Evolutionary conservation across 768 basidiomycete species (phyloP).

Genomic region (Hericium alpestre): DNA sequence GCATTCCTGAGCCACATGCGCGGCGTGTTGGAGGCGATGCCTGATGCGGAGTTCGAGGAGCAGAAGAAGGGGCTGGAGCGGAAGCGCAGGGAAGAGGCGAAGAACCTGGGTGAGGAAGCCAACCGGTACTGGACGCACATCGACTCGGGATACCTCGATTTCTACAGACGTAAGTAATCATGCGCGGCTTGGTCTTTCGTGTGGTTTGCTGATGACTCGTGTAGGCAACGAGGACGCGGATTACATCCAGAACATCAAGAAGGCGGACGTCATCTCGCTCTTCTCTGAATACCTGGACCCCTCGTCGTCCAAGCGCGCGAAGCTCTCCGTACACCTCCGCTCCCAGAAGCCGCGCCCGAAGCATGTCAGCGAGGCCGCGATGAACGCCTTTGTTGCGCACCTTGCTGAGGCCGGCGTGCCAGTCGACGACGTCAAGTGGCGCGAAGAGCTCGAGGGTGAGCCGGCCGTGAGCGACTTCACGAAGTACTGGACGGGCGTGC

Average conservation of each 20-base stretch:
- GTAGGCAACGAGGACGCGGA: conserved; percentile 67
- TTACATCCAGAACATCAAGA: conserved; percentile 52
- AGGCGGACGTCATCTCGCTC: conserved; percentile 62
- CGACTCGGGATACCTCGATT: conserved; percentile 75
- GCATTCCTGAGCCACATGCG: conserved; percentile 75
- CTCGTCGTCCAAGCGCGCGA: conserved; percentile 57
- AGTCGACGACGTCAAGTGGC: conserved; percentile 42
- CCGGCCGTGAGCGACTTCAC: conserved; percentile 52
- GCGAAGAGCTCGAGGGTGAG: conserved; percentile 37
- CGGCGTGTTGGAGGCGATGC: conserved; percentile 56
- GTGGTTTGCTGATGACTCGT: background rate
- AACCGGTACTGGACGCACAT: conserved; percentile 61
- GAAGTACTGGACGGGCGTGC: conserved; percentile 44
- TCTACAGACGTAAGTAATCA: conserved; percentile 61
- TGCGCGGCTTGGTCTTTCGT: background rate
- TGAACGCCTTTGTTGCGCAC: conserved; percentile 46
- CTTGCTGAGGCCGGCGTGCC: conserved; percentile 39
- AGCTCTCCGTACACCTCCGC: conserved; percentile 73
- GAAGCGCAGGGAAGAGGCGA: conserved; percentile 76
- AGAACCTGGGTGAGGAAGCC: conserved; percentile 80
- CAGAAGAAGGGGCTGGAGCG: conserved; percentile 71
- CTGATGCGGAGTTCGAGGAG: conserved; percentile 58
- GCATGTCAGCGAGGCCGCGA: conserved; percentile 55
- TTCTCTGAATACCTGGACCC: conserved; percentile 66
- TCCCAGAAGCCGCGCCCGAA: conserved; percentile 55